Percentiles rank a stretch among this genome's conserved stretches.
Conservation (phyloP, 345 rosid genomes). For the Laguncularia racemosa region DNA sequence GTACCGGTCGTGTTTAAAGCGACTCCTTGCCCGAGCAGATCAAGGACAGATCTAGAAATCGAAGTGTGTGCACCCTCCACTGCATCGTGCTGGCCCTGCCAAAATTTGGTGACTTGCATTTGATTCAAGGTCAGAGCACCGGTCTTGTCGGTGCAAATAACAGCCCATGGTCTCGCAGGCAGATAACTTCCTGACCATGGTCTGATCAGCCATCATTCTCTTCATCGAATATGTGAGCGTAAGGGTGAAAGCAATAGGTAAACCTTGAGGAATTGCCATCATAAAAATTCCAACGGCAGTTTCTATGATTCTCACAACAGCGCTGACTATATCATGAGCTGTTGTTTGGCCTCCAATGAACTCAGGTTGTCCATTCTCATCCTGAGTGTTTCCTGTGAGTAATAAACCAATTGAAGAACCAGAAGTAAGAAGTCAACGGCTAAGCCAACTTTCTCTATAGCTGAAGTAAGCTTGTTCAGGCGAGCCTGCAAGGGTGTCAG, state of each 20-base stretch:
- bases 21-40: slow-evolving; percentile 46
- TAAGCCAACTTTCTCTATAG: slow-evolving; percentile 52
- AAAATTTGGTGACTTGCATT: too few relatives aligned
- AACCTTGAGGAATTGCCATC: slow-evolving; percentile 80
- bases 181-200: too few relatives aligned
- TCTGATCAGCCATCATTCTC: too few relatives aligned
- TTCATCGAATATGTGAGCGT: slow-evolving; percentile 74
- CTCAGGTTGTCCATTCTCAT: slow-evolving; percentile 38
- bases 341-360: slow-evolving; percentile 38
- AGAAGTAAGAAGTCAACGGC: slow-evolving; percentile 63
- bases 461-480: slow-evolving; percentile 57
- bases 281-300: slow-evolving; percentile 69
- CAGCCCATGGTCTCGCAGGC: too few relatives aligned
- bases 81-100: slow-evolving; percentile 42
- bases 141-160: too few relatives aligned
- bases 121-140: too few relatives aligned
- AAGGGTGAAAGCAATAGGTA: slow-evolving; percentile 72
- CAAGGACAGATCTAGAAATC: slow-evolving; percentile 26
- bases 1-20: too few relatives aligned
- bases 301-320: slow-evolving; percentile 54
- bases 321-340: slow-evolving; percentile 36
- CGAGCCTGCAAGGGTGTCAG: slow-evolving; percentile 63
- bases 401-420: slow-evolving; percentile 43
- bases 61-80: slow-evolving; percentile 7
- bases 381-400: slow-evolving; percentile 57